A percentile compares a stretch with the other conserved stretches of the same genome.
phyloP scores from a whole-genome alignment of 345 rosid species.

The Populus simonii region DNA sequence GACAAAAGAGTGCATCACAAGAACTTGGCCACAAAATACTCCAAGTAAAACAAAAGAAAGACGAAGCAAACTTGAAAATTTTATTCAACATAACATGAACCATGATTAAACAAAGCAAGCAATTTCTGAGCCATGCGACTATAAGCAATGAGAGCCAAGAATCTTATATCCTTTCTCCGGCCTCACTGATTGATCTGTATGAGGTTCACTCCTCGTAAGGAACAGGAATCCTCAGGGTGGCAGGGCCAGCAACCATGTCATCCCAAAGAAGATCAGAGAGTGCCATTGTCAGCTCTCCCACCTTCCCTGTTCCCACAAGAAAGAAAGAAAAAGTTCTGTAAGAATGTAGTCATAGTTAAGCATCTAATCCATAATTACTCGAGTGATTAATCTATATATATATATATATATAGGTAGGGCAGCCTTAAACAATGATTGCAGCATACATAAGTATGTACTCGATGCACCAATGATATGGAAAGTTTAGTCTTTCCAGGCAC shows the following conservation, averaged over 20 bases:
- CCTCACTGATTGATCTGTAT: not conserved
- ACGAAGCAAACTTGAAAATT: not conserved
- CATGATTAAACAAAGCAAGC: not conserved
- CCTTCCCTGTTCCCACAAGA: constrained; percentile 42
- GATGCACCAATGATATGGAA: too few species aligned
- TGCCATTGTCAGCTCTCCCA: constrained; percentile 63
- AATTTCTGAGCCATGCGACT: not conserved
- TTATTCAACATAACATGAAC: constrained; percentile 5
- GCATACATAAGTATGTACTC: too few species aligned
- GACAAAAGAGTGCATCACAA: too few species aligned
- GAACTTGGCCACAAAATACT: too few species aligned
- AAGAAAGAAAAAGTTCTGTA: not conserved
- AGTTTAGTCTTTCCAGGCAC: too few species aligned
- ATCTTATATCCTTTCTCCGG: not conserved
- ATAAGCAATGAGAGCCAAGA: not conserved
- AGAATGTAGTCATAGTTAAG: not conserved
- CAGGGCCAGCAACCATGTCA: constrained; percentile 62
- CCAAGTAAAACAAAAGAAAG: too few species aligned
- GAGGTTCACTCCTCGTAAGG: constrained; percentile 27
- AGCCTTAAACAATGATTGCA: too few species aligned
- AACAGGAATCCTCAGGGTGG: constrained; percentile 40
- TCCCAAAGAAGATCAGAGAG: constrained; percentile 66
- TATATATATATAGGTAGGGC: too few species aligned
- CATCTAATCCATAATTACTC: too few species aligned
- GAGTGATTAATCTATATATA: too few species aligned